Base-by-base conservation (phyloP, 768 basidiomycete species). In the Hypsizygus marmoreus region DNA sequence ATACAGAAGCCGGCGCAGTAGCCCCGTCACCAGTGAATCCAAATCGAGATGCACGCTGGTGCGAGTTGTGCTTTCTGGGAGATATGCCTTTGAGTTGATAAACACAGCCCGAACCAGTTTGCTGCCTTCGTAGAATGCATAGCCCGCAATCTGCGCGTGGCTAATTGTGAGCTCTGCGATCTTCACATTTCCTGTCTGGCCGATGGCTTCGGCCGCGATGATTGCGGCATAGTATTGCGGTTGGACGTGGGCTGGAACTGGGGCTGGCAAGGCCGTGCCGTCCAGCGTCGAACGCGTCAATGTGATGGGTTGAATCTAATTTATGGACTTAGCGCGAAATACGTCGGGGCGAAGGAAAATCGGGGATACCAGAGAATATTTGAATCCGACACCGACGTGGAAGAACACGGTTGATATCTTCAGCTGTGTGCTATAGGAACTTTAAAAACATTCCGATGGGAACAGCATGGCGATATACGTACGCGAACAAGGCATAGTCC, bases 351-450 rank as follows among this genome's bases (percentile, higher is more conserved):
- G n/a, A 16, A 9, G 16, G 11, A 2, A 19, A 10, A 8, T 29
- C n/a, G n/a, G 8, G 47, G 63, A 43, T 37, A 85, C 84, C 43
- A 85, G 66, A 59, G 80, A 83, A 55, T 87, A 88, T 63, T 87
- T 88, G 66, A 75, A 87, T 1, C 85, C 86, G 44, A 87, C 70
- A 13, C 84, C 85, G 50, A 82, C 72, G 58, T 88, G 84, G 71
- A 84, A 86, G 65, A 76, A 80, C 12, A 82, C 50, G 41, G 75
- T 69, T 16, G 73, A 71, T 25, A 83, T 75, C 3, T 79, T 79
- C 12, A 82, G 61, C 50, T 58, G 57, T 13, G 49, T 50, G 17
- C 57, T 58, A 33, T 25, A 24, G 16, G 23, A 16, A 32, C 14
- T n/a, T 23, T 14, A 35, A 26, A 9, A 47, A 26, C 14, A 36